A percentile compares a stretch with the other conserved stretches of the same genome.
These are phyloP conservation scores for Suillus subaureus DNA, from an alignment of 768 basidiomycete species.

Conservation along the genomic window DNA sequence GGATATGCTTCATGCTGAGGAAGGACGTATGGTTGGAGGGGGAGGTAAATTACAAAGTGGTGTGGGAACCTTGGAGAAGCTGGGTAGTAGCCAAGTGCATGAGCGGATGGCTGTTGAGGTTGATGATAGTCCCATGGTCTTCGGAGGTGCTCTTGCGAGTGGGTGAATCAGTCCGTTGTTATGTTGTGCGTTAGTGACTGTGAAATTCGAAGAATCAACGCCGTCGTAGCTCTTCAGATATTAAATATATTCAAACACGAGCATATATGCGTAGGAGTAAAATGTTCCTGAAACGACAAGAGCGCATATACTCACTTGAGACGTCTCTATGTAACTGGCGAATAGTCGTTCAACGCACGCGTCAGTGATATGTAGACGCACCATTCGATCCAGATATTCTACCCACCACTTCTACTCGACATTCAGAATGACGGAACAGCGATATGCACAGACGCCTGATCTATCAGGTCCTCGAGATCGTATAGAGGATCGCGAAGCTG, in stretches of 20 bases:
- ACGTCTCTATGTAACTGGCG: neutral
- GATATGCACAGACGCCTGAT: constrained; percentile 35
- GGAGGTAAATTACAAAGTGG: constrained; percentile 39
- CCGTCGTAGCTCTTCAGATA: neutral
- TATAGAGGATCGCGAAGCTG: constrained; percentile 43
- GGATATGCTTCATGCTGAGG: constrained; percentile 39
- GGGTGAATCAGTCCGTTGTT: constrained; percentile 15
- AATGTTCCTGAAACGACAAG: no score
- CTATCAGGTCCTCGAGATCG: constrained; percentile 42
- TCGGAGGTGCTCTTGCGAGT: constrained; percentile 2
- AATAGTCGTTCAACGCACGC: constrained; percentile 7
- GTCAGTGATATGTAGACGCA: constrained; percentile 11
- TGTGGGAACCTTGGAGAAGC: constrained; percentile 17
- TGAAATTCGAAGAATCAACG: neutral
- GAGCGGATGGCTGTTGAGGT: constrained; percentile 24
- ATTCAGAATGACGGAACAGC: constrained; percentile 38
- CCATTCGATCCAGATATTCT: constrained; percentile 25
- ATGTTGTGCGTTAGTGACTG: constrained; percentile 11
- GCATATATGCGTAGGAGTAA: neutral
- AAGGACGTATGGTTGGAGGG: constrained; percentile 38
- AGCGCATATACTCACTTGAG: constrained; percentile 25
- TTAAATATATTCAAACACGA: fast-evolving
- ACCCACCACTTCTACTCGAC: constrained; percentile 37
- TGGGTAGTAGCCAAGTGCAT: constrained; percentile 16
- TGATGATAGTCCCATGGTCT: constrained; percentile 13